These are phyloP conservation scores for Chlorella ohadii DNA, from an alignment of 139 green algal genomes.

Conservation along the genomic window DNA sequence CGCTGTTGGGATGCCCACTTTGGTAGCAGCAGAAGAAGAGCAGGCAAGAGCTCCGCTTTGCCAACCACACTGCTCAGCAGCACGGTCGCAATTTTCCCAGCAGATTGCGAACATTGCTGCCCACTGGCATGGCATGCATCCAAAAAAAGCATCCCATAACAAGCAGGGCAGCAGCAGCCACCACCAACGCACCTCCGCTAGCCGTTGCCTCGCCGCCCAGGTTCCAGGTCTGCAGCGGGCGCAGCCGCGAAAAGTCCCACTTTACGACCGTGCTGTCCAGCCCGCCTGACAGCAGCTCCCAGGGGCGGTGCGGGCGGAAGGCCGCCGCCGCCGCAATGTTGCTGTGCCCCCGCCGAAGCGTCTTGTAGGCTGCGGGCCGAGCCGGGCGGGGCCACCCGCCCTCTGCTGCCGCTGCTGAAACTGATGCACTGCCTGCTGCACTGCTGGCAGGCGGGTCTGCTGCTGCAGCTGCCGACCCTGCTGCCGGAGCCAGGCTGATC, in stretches of 20 bases:
- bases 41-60: too few relatives aligned
- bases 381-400: background rate
- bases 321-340: slow-evolving; percentile 63
- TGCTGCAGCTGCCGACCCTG: background rate
- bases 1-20: too few relatives aligned
- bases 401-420: background rate
- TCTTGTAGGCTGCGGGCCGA: slow-evolving; percentile 42
- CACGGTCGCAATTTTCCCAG: too few relatives aligned
- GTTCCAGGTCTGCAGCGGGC: slow-evolving; percentile 9
- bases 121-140: too few relatives aligned
- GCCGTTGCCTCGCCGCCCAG: slow-evolving; percentile 21
- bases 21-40: too few relatives aligned
- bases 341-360: slow-evolving; percentile 57
- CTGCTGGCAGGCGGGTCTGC: background rate
- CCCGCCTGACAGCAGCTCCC: slow-evolving; percentile 72
- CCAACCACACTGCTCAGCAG: too few relatives aligned
- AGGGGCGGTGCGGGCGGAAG: slow-evolving; percentile 64
- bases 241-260: slow-evolving; percentile 53
- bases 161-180: background rate
- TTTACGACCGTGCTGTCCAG: slow-evolving; percentile 64
- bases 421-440: background rate
- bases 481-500: slow-evolving; percentile 41
- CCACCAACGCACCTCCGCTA: slow-evolving; percentile 1
- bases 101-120: too few relatives aligned
- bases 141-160: too few relatives aligned